A percentile compares a stretch with the other conserved stretches of the same genome.
phyloP scores from a whole-genome alignment of 768 basidiomycete species.

The Lactarius deliciosus region DNA sequence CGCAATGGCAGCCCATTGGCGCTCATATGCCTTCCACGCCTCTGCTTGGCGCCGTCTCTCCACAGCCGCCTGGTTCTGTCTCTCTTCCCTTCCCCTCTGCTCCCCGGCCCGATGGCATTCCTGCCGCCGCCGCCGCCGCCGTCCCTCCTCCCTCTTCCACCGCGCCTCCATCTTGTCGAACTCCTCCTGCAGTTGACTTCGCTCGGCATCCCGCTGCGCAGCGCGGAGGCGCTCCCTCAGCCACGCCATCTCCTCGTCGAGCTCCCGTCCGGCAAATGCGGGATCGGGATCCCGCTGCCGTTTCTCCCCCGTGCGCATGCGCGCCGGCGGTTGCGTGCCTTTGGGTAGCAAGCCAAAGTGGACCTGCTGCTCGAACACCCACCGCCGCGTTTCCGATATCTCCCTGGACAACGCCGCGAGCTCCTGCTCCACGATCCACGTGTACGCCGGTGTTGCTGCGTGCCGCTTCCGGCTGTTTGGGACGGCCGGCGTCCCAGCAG shows the following conservation, averaged over 20 bases:
- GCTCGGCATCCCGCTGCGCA: conserved; percentile 35
- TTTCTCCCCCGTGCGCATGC: conserved; percentile 7
- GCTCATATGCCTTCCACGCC: conserved; percentile 66
- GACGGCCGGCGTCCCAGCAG: conserved; percentile 11
- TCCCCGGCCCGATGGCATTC: conserved; percentile 42
- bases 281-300: conserved; percentile 5
- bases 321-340: not conserved
- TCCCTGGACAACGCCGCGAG: conserved; percentile 43
- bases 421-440: conserved; percentile 55
- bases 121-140: conserved; percentile 37
- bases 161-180: conserved; percentile 52
- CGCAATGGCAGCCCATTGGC: conserved; percentile 55
- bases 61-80: conserved; percentile 36
- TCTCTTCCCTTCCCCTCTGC: conserved; percentile 40
- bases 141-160: conserved; percentile 45
- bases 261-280: conserved; percentile 4
- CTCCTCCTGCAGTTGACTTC: conserved; percentile 53
- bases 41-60: conserved; percentile 47
- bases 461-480: conserved; percentile 29
- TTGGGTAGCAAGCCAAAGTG: conserved; percentile 22
- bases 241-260: conserved; percentile 21
- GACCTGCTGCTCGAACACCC: conserved; percentile 61
- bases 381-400: conserved; percentile 56
- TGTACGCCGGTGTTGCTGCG: conserved; percentile 35
- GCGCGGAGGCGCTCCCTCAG: conserved; percentile 19